Conservation (phyloP, 1,139 yeast species). For the Oligophagozyma castellii region DNA sequence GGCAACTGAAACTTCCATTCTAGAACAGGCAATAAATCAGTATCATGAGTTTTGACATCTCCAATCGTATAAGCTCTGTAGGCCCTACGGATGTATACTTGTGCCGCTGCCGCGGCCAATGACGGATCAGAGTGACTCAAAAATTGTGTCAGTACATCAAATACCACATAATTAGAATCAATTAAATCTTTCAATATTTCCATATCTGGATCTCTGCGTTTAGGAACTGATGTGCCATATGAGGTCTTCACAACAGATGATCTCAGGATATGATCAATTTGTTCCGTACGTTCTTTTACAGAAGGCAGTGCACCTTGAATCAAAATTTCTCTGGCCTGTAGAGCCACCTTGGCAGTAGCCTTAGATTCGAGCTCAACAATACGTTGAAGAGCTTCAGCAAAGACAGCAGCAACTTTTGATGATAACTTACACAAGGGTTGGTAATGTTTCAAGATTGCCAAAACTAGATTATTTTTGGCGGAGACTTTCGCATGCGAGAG, state of each 20-base stretch:
- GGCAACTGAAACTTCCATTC: slow-evolving; percentile 91
- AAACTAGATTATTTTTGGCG: slow-evolving; percentile 78
- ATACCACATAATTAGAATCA: slow-evolving; percentile 90
- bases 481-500: slow-evolving; percentile 89
- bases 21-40: slow-evolving; percentile 42
- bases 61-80: slow-evolving; percentile 91
- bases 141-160: slow-evolving; percentile 89
- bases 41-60: slow-evolving; percentile 49
- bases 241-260: slow-evolving; percentile 81
- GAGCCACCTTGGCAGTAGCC: slow-evolving; percentile 85
- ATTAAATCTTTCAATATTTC: slow-evolving; percentile 79
- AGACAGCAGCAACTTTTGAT: slow-evolving; percentile 54
- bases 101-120: slow-evolving; percentile 92
- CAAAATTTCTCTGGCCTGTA: slow-evolving; percentile 89
- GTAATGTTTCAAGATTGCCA: slow-evolving; percentile 73
- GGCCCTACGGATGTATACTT: slow-evolving; percentile 91
- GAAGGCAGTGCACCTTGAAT: slow-evolving; percentile 96
- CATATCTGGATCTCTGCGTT: slow-evolving; percentile 72
- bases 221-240: slow-evolving; percentile 71
- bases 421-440: slow-evolving; percentile 58
- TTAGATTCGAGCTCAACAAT: slow-evolving; percentile 83
- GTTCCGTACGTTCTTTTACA: slow-evolving; percentile 89
- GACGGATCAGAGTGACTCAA: slow-evolving; percentile 72
- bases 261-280: slow-evolving; percentile 87
- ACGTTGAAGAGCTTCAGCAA: slow-evolving; percentile 59